Evolutionary conservation across 2,329 filamentous ascomycete genomes (phyloP), one percentile per base, ranked within the genome.

Genomic region (Penicillium thymicola): DNA sequence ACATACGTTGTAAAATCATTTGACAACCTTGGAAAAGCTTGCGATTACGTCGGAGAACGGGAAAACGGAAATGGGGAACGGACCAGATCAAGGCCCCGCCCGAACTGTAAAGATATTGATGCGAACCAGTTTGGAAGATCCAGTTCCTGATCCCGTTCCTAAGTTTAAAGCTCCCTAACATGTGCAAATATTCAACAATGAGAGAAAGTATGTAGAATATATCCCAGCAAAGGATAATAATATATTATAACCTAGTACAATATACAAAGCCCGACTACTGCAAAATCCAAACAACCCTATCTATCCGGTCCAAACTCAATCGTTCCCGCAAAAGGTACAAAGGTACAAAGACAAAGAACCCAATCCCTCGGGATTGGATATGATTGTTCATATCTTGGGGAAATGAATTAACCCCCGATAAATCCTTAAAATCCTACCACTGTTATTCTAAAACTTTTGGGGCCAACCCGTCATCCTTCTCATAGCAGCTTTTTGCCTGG

Each of bases 291-390:
- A 18, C 34, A 54, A 50, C 51, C 28, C 37, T 54, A 54, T 54
- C 41, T 55, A 51, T 51, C 53, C 47, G 25, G 40, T 36, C 27
- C 1, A 55, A 45, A 55, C 53, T 51, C 41, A 55, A 55, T 51
- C 47, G 45, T 51, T 27, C 21, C 43, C 37, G 28, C 27, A n/a
- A 50, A 50, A 38, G 37, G 43, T 23, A 36, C 51, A 43, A 16
- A 42, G 40, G 14, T n/a, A 25, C 14, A 27, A 16, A 6, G 23
- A 43, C 41, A 43, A 50, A 54, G 45, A 43, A 36, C 45, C 44
- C 30, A 54, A 23, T 36, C 23, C 21, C 21, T 36, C 30, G 44
- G 42, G 16, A 18, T 23, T 25, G 10, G 5, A 25, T 27, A 7
- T 11, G 23, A 36, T 47, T 36, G 9, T 48, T 13, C 2, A 13